Evolutionary conservation across 1,284 basidiomycete species (phyloP), one percentile per base, ranked within the genome.

Genomic region (Chondrostereum purpureum): DNA sequence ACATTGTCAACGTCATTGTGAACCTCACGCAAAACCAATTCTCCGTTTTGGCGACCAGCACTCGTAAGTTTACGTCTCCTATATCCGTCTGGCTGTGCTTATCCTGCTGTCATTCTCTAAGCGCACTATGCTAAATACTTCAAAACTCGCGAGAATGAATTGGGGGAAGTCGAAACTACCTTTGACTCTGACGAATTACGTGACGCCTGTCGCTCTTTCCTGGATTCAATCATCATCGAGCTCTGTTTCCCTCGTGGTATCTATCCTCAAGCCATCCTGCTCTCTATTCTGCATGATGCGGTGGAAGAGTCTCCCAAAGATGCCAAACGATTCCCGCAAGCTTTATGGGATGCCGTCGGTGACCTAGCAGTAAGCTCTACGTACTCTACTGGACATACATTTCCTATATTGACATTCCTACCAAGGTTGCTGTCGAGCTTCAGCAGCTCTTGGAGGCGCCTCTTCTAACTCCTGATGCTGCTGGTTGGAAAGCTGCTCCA

Each of bases 141-240:
- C 69, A 83, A 78, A 58, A 57, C 58, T 10, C 54, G 63, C 13
- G 67, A 71, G 36, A 55, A 55, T 0, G 63, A 64, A 2, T 64
- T 65, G 5, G 63, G 69, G 12, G 69, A 75, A 42, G 67, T 62
- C 5, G 69, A 69, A 43, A 60, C 77, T 37, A 62, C 71, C 4
- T 89, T 89, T 58, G 79, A 88, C 52, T 80, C 73, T 72, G 63
- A 59, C 5, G 68, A 67, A 37, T 61, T 87, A 44, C 76, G 77
- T 51, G 66, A 69, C 19, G 77, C 80, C 31, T 78, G 83, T 54
- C 73, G 73, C 53, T 88, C 85, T 2, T 89, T 86, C 65, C 59
- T 88, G 36, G 87, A 88, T 58, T 86, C 83, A 1, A 83, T 88
- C 46, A 73, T 89, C 50, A 75, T 89, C 49, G 87, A 89, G 56